Evolutionary conservation across 108 stramenopile genomes (phyloP).

Genomic region (Cyclotella atomus): DNA sequence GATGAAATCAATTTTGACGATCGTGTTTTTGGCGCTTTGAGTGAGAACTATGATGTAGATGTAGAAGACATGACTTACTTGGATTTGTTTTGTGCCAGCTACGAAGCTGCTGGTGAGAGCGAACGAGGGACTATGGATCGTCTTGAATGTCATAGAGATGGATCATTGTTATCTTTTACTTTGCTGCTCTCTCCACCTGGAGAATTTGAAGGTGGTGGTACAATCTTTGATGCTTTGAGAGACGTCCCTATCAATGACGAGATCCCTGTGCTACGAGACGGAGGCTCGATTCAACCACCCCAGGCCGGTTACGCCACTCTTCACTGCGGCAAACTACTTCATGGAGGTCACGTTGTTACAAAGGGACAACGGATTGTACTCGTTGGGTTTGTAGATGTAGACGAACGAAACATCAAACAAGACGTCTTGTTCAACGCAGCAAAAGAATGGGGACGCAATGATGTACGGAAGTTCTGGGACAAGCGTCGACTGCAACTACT

Average conservation of each 20-base stretch:
- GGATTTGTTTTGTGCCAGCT: constrained; percentile 79
- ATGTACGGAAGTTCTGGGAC: constrained; percentile 60
- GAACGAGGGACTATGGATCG: constrained; percentile 66
- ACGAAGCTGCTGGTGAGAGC: constrained; percentile 54
- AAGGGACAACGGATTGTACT: constrained; percentile 64
- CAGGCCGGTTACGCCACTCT: constrained; percentile 62
- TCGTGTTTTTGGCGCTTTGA: constrained; percentile 50
- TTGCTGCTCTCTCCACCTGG: constrained; percentile 57
- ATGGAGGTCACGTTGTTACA: constrained; percentile 75
- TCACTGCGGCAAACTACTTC: constrained; percentile 75
- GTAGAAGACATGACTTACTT: constrained; percentile 58
- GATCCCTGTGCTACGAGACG: constrained; percentile 29
- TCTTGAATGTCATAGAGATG: constrained; percentile 74
- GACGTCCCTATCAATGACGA: constrained; percentile 39
- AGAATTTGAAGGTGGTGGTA: constrained; percentile 76
- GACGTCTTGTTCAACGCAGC: constrained; percentile 58
- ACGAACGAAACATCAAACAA: constrained; percentile 49
- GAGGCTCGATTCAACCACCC: constrained; percentile 56
- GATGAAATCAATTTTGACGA: constrained; percentile 52
- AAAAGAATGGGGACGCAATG: constrained; percentile 76
- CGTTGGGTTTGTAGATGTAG: constrained; percentile 79
- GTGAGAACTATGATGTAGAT: constrained; percentile 58
- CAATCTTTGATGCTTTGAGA: constrained; percentile 76
- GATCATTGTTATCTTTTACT: constrained; percentile 72
- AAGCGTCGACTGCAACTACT: constrained; percentile 39